Conservation (phyloP, 164 flowering plant species). For the Paratinospora sagittata region DNA sequence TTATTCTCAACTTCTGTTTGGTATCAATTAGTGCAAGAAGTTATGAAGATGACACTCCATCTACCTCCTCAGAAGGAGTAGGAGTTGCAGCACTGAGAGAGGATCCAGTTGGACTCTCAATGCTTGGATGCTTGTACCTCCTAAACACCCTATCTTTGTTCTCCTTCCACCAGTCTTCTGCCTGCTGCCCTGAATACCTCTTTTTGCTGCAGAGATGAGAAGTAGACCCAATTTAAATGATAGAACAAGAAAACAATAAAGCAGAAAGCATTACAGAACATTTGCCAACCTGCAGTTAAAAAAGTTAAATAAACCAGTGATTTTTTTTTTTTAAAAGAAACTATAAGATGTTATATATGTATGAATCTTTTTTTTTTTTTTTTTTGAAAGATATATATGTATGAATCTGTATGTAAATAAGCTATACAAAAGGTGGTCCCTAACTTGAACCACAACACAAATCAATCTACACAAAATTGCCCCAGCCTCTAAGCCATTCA, state of each 20-base stretch:
- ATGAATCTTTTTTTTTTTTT: no score
- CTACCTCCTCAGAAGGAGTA: constrained; percentile 28
- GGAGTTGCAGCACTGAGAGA: constrained; percentile 18
- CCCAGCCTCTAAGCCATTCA: no score
- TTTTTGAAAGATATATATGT: no score
- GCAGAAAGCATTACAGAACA: no score
- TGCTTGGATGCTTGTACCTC: constrained; percentile 33
- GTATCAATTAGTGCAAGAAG: neutral
- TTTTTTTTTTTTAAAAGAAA: no score
- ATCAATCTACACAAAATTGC: no score
- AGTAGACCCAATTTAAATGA: neutral
- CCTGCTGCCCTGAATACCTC: constrained; percentile 55
- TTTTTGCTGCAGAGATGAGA: constrained; percentile 41
- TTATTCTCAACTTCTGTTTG: neutral
- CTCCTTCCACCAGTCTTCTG: constrained; percentile 80
- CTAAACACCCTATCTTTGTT: constrained; percentile 61
- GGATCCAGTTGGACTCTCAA: constrained; percentile 18
- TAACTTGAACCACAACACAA: no score
- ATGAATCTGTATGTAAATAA: no score
- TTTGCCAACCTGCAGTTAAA: no score
- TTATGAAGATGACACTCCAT: constrained; percentile 20
- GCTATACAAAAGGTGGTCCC: no score
- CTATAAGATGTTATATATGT: no score
- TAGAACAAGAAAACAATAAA: neutral
- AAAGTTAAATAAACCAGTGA: no score